Evolutionary conservation across 2,329 filamentous ascomycete genomes (phyloP).

Genomic region (Ophiostoma australiae): DNA sequence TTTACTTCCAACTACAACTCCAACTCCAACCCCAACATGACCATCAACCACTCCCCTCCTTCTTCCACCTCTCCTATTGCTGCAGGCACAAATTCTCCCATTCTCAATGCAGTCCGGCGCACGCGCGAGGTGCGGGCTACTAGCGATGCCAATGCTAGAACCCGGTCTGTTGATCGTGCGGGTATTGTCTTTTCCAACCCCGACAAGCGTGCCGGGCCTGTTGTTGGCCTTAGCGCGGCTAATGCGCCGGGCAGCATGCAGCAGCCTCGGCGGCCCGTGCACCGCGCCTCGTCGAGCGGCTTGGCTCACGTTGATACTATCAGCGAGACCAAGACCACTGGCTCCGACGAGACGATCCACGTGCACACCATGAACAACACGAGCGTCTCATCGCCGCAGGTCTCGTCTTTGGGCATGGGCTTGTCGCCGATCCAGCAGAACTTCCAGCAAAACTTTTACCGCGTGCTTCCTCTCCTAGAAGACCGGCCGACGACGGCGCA

Average conservation of each 20-base stretch:
- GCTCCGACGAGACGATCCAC: constrained; percentile 18
- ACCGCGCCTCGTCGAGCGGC: neutral
- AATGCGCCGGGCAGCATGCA: constrained; percentile 57
- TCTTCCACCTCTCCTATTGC: neutral
- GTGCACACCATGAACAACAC: neutral
- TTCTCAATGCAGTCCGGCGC: constrained; percentile 42
- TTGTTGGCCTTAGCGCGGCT: constrained; percentile 58
- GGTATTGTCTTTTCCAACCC: constrained; percentile 48
- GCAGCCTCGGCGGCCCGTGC: constrained; percentile 28
- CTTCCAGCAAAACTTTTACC: neutral
- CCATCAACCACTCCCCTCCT: neutral
- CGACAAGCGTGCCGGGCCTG: constrained; percentile 61
- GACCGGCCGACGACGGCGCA: constrained; percentile 48
- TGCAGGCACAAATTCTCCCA: constrained; percentile 30
- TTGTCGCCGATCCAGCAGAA: neutral
- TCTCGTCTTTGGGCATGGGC: neutral
- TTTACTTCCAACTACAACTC: neutral
- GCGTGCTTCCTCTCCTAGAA: constrained; percentile 31
- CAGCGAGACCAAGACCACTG: constrained; percentile 7
- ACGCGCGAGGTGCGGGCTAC: constrained; percentile 38
- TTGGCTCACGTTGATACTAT: constrained; percentile 26
- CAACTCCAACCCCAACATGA: neutral
- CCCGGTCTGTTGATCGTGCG: constrained; percentile 60
- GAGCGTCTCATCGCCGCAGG: neutral
- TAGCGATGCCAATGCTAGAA: constrained; percentile 48